Percentiles rank a stretch among this genome's conserved stretches.
These are phyloP conservation scores for Solanum tarijense DNA, from an alignment of 257 asterid genomes.

Conservation along the genomic window DNA sequence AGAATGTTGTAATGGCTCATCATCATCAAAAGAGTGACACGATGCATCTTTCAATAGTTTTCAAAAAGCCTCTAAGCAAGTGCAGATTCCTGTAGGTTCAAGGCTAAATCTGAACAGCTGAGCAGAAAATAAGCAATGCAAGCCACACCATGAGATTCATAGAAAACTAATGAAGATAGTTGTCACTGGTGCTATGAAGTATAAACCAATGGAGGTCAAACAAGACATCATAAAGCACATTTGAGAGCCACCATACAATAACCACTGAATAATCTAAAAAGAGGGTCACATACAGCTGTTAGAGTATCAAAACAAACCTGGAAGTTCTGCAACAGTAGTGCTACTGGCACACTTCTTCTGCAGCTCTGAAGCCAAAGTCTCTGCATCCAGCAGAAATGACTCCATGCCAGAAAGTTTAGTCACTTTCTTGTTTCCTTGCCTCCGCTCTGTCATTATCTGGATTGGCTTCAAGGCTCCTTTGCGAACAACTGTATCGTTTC, in stretches of 20 bases:
- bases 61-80: background rate
- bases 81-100: background rate
- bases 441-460: conserved; percentile 84
- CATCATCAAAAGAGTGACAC: background rate
- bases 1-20: background rate
- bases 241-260: background rate
- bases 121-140: background rate
- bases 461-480: conserved; percentile 80
- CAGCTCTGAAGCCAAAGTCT: conserved; percentile 87
- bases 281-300: background rate
- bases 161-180: background rate
- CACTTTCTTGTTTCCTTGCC: conserved; percentile 92
- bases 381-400: conserved; percentile 69
- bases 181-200: background rate
- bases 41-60: background rate
- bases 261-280: background rate
- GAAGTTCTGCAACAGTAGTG: conserved; percentile 84
- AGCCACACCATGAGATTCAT: background rate
- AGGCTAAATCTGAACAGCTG: background rate
- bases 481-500: conserved; percentile 50
- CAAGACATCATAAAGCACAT: background rate
- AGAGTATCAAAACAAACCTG: conserved; percentile 39
- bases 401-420: conserved; percentile 94
- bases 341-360: conserved; percentile 98
- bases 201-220: background rate